phyloP scores from a whole-genome alignment of 2,329 filamentous ascomycete species.

The Cadophora malorum region DNA sequence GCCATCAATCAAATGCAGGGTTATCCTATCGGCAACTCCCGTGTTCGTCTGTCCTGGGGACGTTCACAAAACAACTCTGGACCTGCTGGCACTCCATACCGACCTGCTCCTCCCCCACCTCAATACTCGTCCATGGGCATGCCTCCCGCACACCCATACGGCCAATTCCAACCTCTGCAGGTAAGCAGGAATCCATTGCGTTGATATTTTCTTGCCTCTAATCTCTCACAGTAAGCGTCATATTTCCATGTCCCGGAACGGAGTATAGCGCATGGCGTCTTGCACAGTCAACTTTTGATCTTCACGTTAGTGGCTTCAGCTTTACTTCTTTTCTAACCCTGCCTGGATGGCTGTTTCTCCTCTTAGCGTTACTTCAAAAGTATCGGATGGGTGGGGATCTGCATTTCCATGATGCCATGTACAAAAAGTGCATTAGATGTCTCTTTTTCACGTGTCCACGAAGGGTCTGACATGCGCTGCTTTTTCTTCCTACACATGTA shows the following conservation, averaged over 20 bases:
- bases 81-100: conserved; percentile 92
- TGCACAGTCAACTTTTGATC: conserved; percentile 39
- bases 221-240: conserved; percentile 43
- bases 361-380: conserved; percentile 49
- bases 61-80: conserved; percentile 99
- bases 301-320: conserved; percentile 41
- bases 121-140: conserved; percentile 70
- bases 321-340: conserved; percentile 46
- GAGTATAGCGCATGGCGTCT: conserved; percentile 47
- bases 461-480: conserved; percentile 42
- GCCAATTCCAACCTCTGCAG: conserved; percentile 46
- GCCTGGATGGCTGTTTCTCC: conserved; percentile 48
- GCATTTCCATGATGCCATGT: conserved; percentile 47
- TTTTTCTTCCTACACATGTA: conserved; percentile 36
- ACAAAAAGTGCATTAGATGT: conserved; percentile 48
- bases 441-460: conserved; percentile 47
- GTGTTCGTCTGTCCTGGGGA: conserved; percentile 96
- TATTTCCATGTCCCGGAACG: conserved; percentile 45
- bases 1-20: conserved; percentile 99
- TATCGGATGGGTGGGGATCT: conserved; percentile 48
- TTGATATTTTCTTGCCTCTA: conserved; percentile 19
- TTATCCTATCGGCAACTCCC: conserved; percentile 98
- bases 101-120: conserved; percentile 84
- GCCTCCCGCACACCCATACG: conserved; percentile 45
- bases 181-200: conserved; percentile 33